Base-by-base conservation (phyloP, 2,329 filamentous ascomycete genomes). In the Ophiostoma quercus region DNA sequence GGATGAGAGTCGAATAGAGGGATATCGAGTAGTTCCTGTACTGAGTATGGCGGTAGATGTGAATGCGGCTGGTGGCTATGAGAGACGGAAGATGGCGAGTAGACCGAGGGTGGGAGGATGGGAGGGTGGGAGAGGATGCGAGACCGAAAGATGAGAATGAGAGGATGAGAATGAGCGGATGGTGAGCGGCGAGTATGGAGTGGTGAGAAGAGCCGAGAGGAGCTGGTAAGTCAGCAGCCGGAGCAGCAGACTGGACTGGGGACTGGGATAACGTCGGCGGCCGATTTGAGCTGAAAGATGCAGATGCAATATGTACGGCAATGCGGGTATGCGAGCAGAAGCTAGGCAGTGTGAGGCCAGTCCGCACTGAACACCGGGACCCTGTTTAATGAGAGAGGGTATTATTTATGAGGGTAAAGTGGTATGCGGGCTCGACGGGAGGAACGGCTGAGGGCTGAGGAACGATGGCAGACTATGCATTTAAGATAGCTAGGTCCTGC, bases 381-480 rank as follows among this genome's bases (percentile, higher is more conserved):
- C 3, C 54, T 60, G 11, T 60, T 16, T 60, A 12, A 32, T 4
- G 54, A 60, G 7, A 29, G 22, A 32, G 54, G 22, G 43, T 47
- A 22, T n/a, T 9, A 22, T 54, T 22, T 14, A 29, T 29, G 25
- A 29, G 47, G 47, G 47, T 54, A 7, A 54, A 54, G 54, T 60
- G 22, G 14, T 12, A 57, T 29, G 25, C 19, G 54, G 22, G 22
- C 54, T 22, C 54, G 12, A 14, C 54, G 14, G 22, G 54, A 60
- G 11, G 54, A 60, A 60, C 54, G 54, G 54, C 22, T 60, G 54
- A 60, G 54, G 54, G 22, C n/a, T 60, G 54, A 60, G 12, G 11
- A 12, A 22, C 54, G 22, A 60, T 19, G 6, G 47, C n/a, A 11
- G 29, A 14, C 12, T 16, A 43, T 29, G 25, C 25, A 29, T 29